phyloP scores from a whole-genome alignment of 345 rosid genomes.

The Melaleuca quinquenervia region DNA sequence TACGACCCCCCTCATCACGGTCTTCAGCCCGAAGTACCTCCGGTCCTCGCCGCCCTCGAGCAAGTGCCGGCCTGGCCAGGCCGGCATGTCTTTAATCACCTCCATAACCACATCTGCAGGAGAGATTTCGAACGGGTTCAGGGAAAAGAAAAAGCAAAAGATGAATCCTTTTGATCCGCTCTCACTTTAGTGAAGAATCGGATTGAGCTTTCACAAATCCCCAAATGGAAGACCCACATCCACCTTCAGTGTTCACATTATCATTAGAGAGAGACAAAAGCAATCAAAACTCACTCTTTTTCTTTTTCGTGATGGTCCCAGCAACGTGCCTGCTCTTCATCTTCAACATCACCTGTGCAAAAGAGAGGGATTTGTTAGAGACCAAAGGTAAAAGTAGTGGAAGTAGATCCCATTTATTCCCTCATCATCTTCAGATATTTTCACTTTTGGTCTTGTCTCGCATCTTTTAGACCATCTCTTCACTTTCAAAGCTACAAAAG shows the following conservation, averaged over 20 bases:
- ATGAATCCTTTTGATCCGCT: conserved; percentile 13
- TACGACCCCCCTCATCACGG: conserved; percentile 41
- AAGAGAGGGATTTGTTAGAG: not conserved
- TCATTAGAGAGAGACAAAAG: conserved; percentile 33
- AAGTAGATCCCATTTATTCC: conserved; percentile 14
- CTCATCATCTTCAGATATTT: conserved; percentile 12
- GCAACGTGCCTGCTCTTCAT: conserved; percentile 96
- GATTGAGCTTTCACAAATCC: conserved; percentile 70
- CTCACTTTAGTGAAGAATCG: conserved; percentile 25
- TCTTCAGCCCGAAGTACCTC: conserved; percentile 71
- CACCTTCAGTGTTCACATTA: conserved; percentile 29
- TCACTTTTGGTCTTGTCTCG: conserved; percentile 11
- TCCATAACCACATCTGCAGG: conserved; percentile 59
- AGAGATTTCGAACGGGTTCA: conserved; percentile 9
- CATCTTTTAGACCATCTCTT: conserved; percentile 8
- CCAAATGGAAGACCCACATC: conserved; percentile 58
- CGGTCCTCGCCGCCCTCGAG: conserved; percentile 72
- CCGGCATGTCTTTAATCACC: conserved; percentile 64
- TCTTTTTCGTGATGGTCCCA: conserved; percentile 95
- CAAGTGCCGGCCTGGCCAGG: conserved; percentile 88
- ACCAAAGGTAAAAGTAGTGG: not conserved
- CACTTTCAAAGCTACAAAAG: conserved; percentile 12
- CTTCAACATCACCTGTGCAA: conserved; percentile 80
- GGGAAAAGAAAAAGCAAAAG: conserved; percentile 1
- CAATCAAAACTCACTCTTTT: conserved; percentile 61